Percentiles rank a stretch among this genome's conserved stretches.
Evolutionary conservation across 2,329 filamentous ascomycete genomes (phyloP).

Genomic region (Phaeophleospora eucalypticola): DNA sequence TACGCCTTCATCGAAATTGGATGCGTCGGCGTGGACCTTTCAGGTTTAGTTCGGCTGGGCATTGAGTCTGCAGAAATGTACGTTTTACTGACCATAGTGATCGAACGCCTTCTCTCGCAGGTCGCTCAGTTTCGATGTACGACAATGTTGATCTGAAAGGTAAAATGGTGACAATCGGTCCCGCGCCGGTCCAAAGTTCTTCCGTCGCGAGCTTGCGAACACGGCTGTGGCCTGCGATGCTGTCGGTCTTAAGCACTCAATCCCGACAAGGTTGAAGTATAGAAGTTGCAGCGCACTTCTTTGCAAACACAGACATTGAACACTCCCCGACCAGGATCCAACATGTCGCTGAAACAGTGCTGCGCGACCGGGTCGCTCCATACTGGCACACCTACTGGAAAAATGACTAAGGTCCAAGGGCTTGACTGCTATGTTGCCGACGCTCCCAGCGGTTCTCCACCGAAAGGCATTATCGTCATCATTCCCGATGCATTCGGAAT

Average conservation of each 20-base stretch:
- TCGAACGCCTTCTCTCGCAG: too few species aligned
- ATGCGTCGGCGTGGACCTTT: conserved; percentile 72
- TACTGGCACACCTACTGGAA: conserved; percentile 34
- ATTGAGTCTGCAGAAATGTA: too few species aligned
- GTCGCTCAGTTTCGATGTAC: too few species aligned
- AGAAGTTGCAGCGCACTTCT: too few species aligned
- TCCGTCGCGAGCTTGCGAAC: too few species aligned
- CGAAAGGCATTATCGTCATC: conserved; percentile 36
- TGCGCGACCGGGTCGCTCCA: conserved; percentile 38
- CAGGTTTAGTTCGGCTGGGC: too few species aligned
- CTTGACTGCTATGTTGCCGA: conserved; percentile 37
- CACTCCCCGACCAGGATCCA: too few species aligned
- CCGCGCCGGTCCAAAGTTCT: neutral
- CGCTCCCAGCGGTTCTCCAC: conserved; percentile 25
- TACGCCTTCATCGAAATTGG: conserved; percentile 63
- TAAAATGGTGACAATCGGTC: neutral
- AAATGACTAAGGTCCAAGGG: conserved; percentile 33
- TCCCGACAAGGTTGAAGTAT: too few species aligned
- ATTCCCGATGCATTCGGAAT: conserved; percentile 39
- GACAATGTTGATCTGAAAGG: neutral
- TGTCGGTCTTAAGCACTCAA: neutral
- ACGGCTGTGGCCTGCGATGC: neutral
- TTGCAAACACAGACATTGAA: too few species aligned
- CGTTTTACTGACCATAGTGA: too few species aligned
- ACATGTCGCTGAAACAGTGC: conserved; percentile 30